Conservation (phyloP, 805 yeast species). For the Zygotorulaspora chibaensis region DNA sequence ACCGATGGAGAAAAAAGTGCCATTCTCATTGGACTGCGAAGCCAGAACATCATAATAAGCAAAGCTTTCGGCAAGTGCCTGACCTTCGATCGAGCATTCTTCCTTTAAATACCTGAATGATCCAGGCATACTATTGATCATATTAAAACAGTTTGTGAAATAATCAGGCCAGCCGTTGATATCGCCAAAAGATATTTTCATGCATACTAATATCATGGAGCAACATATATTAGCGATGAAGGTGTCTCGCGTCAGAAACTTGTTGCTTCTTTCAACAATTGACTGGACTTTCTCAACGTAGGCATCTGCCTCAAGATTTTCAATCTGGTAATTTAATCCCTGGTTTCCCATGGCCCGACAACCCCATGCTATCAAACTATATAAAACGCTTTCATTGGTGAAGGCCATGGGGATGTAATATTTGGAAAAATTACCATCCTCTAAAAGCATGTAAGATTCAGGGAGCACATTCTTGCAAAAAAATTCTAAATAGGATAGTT, state of each 20-base stretch:
- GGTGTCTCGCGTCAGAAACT: background rate
- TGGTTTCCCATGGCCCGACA: background rate
- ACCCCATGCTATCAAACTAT: slow-evolving; percentile 3
- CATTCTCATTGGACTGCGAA: slow-evolving; percentile 1
- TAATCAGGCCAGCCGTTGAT: background rate
- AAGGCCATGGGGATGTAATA: background rate
- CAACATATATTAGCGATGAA: background rate
- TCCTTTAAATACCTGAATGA: background rate
- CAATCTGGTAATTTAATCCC: background rate
- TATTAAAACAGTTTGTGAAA: background rate
- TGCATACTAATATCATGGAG: background rate
- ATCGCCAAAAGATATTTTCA: slow-evolving; percentile 1
- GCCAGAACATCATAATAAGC: slow-evolving; percentile 2
- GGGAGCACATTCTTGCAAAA: background rate
- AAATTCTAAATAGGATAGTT: background rate
- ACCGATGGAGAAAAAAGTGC: background rate
- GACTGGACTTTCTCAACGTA: background rate
- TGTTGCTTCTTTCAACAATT: background rate
- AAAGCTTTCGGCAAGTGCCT: background rate
- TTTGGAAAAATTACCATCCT: background rate
- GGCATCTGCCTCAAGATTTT: background rate
- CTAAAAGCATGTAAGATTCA: background rate
- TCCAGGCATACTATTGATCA: background rate
- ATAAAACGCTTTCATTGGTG: background rate
- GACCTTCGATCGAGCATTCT: background rate